Evolutionary conservation across 73 alveolate genomes (phyloP).

Genomic region (Paramecium caudatum): DNA sequence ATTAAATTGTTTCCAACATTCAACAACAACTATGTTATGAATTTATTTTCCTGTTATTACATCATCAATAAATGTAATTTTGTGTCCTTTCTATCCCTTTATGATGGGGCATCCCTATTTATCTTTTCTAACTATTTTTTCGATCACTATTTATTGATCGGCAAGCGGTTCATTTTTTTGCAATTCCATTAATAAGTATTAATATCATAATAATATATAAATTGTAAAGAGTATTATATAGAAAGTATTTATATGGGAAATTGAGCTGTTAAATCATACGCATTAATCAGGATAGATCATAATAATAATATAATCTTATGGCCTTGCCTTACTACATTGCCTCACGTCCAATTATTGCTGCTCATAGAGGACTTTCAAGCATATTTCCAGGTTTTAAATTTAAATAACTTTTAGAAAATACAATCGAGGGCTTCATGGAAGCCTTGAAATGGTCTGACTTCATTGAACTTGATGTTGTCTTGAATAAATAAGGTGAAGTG

Average conservation of each 20-base stretch:
- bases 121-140: neutral
- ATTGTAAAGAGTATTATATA: no score
- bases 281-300: no score
- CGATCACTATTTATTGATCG: slow-evolving; percentile 3
- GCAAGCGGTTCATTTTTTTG: slow-evolving; percentile 9
- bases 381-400: slow-evolving; percentile 37
- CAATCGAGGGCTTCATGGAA: neutral
- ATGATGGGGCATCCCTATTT: neutral
- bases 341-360: slow-evolving; percentile 47
- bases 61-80: slow-evolving; percentile 24
- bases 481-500: slow-evolving; percentile 13
- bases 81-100: slow-evolving; percentile 24
- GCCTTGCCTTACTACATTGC: neutral
- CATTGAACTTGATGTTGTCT: slow-evolving; percentile 56
- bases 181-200: no score
- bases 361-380: slow-evolving; percentile 53
- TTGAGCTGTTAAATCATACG: no score
- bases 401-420: slow-evolving; percentile 33
- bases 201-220: no score
- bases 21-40: slow-evolving; percentile 19
- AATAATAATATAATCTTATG: no score
- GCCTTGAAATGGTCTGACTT: slow-evolving; percentile 36
- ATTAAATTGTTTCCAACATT: slow-evolving; percentile 23
- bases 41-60: slow-evolving; percentile 8
- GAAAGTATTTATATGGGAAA: no score